Percentiles rank a stretch among this genome's conserved stretches.
Conservation (phyloP, 2,329 filamentous ascomycete genomes). For the Clonostachys sp. region DNA sequence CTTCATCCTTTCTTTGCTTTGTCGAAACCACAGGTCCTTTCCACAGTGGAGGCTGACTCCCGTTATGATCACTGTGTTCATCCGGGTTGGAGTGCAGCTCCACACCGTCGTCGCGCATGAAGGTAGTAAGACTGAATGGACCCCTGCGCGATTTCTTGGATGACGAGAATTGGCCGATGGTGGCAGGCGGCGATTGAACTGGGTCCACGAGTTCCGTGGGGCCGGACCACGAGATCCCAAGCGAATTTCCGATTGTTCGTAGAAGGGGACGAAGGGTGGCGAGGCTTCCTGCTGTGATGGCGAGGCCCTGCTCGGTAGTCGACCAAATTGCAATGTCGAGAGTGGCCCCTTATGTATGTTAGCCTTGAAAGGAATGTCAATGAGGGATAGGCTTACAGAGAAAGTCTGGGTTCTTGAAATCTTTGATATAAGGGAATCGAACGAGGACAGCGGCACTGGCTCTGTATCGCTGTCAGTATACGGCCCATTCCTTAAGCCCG, state of each 20-base stretch:
- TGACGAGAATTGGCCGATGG: conserved; percentile 2
- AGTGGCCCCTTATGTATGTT: conserved; percentile 20
- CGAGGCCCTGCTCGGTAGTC: conserved; percentile 38
- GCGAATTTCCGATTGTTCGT: conserved; percentile 20
- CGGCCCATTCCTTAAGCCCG: not conserved
- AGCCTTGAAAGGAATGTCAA: not conserved
- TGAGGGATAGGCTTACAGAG: conserved; percentile 24
- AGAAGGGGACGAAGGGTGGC: conserved; percentile 40
- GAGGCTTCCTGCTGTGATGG: conserved; percentile 41
- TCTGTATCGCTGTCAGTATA: conserved; percentile 16
- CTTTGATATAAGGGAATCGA: conserved; percentile 29
- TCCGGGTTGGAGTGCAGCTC: not conserved
- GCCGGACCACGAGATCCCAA: conserved; percentile 17
- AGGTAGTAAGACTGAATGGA: conserved; percentile 19
- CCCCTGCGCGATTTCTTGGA: conserved; percentile 3
- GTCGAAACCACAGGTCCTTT: no score
- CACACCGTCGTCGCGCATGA: conserved; percentile 11
- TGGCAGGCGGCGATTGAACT: conserved; percentile 6
- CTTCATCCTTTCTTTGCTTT: no score
- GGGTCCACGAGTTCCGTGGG: conserved; percentile 10
- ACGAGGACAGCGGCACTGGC: conserved; percentile 38
- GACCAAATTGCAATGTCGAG: conserved; percentile 43
- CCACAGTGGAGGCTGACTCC: no score
- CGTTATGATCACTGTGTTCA: no score
- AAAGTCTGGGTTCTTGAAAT: conserved; percentile 32